These are phyloP conservation scores for Pistacia atlantica DNA, from an alignment of 345 rosid genomes.

Conservation along the genomic window DNA sequence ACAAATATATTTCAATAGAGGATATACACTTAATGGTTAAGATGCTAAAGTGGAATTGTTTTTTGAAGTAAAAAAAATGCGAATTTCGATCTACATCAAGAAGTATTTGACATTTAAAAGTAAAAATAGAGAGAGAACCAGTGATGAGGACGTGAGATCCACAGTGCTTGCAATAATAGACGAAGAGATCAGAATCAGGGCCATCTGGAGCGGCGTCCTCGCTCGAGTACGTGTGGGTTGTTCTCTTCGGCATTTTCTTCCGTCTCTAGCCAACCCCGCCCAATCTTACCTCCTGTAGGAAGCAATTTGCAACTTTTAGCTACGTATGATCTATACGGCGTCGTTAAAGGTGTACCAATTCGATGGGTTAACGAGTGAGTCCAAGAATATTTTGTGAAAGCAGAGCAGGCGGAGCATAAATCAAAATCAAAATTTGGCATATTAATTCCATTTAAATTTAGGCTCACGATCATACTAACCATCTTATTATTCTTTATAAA, in stretches of 20 bases:
- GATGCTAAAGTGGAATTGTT: neutral
- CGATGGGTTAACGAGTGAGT: too few species aligned
- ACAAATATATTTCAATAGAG: slow-evolving; percentile 40
- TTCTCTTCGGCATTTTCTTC: slow-evolving; percentile 88
- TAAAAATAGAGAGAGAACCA: slow-evolving; percentile 45
- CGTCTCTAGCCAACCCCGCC: neutral
- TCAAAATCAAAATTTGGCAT: too few species aligned
- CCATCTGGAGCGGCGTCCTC: slow-evolving; percentile 99
- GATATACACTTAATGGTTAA: neutral
- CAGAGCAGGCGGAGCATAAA: too few species aligned
- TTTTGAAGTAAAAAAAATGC: neutral
- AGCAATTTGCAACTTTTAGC: too few species aligned
- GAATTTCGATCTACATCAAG: neutral
- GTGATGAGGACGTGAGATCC: slow-evolving; percentile 96
- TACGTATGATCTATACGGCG: too few species aligned
- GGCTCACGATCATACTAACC: too few species aligned
- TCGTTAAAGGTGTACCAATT: too few species aligned
- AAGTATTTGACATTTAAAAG: too few species aligned
- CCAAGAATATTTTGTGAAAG: too few species aligned
- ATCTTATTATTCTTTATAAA: too few species aligned
- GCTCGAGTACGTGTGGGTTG: slow-evolving; percentile 99
- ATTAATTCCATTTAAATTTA: too few species aligned
- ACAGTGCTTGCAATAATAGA: slow-evolving; percentile 98
- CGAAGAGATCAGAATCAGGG: slow-evolving; percentile 96
- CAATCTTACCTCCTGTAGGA: too few species aligned